Evolutionary conservation across 345 rosid genomes (phyloP), one percentile per base, ranked within the genome.

Genomic region (Pelargonium nanum): DNA sequence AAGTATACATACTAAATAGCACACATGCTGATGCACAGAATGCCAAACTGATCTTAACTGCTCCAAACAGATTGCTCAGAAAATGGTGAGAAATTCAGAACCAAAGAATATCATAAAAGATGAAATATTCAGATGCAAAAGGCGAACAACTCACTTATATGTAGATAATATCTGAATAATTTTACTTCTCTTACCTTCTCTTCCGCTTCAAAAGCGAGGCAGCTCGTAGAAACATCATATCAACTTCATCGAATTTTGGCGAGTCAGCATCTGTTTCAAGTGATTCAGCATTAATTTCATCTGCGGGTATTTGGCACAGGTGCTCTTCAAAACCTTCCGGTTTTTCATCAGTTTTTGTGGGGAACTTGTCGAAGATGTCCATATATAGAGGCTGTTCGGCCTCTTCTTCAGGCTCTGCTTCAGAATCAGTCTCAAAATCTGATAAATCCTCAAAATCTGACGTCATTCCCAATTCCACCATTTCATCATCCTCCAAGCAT

Each of bases 401-500:
- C 53, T 57, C 74, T 61, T 74, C 81, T 65, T 76, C 77, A 0
- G 70, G 65, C 20, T 89, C 96, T 54, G 76, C 25, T 23, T 81
- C 95, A 0, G 88, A 81, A 59, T 93, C 94, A 0, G 92, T 87
- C 83, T 83, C 92, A 24, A 89, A 93, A 70, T 92, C 98, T 0
- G 95, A 86, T 25, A 92, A 70, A 66, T 89, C 85, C 61, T 84
- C 96, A 8, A 85, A 85, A 68, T 87, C 94, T 1, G 91, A 83
- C 51, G 56, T 67, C 63, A 76, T 57, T 22, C 65, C 76, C 23
- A 72, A 65, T 64, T 83, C 91, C 5, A 51, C 26, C 19, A 56
- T 55, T 26, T 68, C 25, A 55, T 78, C 88, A 65, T 80, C 83
- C 56, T 78, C 85, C 13, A 78, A 58, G 26, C 30, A 61, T 53